Evolutionary conservation across 768 basidiomycete species (phyloP).

Genomic region (Tricholoma sp.): DNA sequence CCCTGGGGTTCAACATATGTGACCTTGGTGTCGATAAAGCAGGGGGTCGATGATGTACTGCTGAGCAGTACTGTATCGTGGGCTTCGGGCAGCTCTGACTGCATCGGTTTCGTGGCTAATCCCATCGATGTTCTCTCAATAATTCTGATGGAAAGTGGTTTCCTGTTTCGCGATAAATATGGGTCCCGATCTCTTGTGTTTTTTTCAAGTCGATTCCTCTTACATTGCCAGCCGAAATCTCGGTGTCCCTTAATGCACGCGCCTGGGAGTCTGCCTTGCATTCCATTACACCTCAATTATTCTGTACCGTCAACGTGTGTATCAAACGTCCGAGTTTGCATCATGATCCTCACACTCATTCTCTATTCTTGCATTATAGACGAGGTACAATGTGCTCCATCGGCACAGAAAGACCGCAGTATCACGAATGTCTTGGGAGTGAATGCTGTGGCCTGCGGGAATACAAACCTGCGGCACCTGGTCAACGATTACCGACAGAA

Average conservation of each 20-base stretch:
- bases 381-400: background rate
- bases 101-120: slow-evolving; percentile 1
- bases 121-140: slow-evolving; percentile 5
- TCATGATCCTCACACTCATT: background rate
- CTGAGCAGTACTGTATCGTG: slow-evolving; percentile 8
- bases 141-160: slow-evolving; percentile 7
- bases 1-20: background rate
- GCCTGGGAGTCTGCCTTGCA: background rate
- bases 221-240: background rate
- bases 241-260: background rate
- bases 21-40: slow-evolving; percentile 7
- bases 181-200: slow-evolving; percentile 13
- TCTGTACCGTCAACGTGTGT: background rate
- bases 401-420: background rate
- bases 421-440: background rate
- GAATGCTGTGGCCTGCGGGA: background rate
- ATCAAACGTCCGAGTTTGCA: background rate
- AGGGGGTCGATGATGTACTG: background rate
- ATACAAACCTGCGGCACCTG: background rate
- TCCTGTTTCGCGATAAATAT: slow-evolving; percentile 10
- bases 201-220: slow-evolving; percentile 13
- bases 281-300: background rate
- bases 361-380: background rate
- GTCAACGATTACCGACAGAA: background rate
- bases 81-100: slow-evolving; percentile 3